Conservation (phyloP, 2,329 filamentous ascomycete genomes). For the Cladophialophora exuberans region DNA sequence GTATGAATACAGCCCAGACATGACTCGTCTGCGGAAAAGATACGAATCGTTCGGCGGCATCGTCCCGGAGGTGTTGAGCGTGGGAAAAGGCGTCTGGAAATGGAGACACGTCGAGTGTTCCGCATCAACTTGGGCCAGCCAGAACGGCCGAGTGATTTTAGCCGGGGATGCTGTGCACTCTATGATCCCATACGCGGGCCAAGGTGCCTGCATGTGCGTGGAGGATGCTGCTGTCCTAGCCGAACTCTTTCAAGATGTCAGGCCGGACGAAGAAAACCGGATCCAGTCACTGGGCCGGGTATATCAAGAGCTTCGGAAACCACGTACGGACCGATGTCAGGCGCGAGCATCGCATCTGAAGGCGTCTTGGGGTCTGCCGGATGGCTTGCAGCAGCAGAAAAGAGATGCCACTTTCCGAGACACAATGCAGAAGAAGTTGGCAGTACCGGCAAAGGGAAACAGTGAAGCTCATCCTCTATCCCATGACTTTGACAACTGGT, state of each 20-base stretch:
- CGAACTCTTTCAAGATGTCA: neutral
- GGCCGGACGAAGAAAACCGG: neutral
- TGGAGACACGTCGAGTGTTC: neutral
- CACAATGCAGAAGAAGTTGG: neutral
- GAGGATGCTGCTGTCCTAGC: constrained; percentile 10
- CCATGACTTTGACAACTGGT: constrained; percentile 11
- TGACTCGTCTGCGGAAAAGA: neutral
- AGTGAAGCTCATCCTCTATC: neutral
- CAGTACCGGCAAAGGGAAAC: neutral
- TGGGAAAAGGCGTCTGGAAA: neutral
- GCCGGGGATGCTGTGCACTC: neutral
- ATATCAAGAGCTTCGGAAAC: constrained; percentile 5
- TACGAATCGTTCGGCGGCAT: neutral
- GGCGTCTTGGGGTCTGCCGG: constrained; percentile 1
- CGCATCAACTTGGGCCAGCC: constrained; percentile 1
- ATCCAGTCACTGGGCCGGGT: neutral
- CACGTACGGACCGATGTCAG: constrained; percentile 3
- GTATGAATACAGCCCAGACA: constrained; percentile 4
- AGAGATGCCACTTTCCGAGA: neutral
- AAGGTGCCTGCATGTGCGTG: constrained; percentile 3
- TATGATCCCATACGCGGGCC: neutral
- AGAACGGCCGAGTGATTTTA: constrained; percentile 1
- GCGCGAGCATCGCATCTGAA: neutral
- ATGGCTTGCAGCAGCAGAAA: constrained; percentile 7
- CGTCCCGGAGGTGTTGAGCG: constrained; percentile 4